Evolutionary conservation across 2,329 filamentous ascomycete species (phyloP).

Genomic region (Trichophyton schoenleinii): DNA sequence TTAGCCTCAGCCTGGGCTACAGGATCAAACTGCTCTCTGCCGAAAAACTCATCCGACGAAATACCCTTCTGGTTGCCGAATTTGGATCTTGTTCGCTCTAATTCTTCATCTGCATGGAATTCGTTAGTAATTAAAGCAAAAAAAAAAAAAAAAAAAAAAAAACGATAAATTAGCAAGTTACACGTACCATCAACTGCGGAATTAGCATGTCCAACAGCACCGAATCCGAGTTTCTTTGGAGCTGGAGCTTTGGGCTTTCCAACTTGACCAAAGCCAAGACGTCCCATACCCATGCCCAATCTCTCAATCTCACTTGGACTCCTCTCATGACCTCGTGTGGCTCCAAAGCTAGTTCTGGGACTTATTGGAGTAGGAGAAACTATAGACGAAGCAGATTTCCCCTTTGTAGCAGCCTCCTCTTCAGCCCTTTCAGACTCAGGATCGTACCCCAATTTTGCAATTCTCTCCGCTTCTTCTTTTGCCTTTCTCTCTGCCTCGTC

Average conservation of each 20-base stretch:
- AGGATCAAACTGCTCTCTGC: conserved; percentile 75
- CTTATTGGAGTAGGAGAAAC: conserved; percentile 65
- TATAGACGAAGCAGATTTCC: conserved; percentile 48
- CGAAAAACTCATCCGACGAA: conserved; percentile 96
- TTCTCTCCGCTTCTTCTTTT: conserved; percentile 91
- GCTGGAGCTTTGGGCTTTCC: conserved; percentile 50
- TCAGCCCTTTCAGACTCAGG: conserved; percentile 65
- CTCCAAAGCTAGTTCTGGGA: conserved; percentile 47
- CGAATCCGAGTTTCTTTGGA: conserved; percentile 77
- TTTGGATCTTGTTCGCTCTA: conserved; percentile 73
- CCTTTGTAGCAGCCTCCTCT: conserved; percentile 21
- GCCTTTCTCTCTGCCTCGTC: conserved; percentile 95
- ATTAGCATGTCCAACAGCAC: conserved; percentile 66
- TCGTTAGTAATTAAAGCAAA: conserved; percentile 10
- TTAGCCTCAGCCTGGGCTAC: conserved; percentile 74
- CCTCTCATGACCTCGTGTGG: conserved; percentile 41
- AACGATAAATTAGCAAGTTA: not conserved
- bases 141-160: conserved; percentile 5
- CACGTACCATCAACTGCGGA: conserved; percentile 53
- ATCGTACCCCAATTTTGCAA: conserved; percentile 90
- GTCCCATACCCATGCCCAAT: conserved; percentile 74
- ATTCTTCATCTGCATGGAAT: conserved; percentile 49
- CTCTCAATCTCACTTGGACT: conserved; percentile 70
- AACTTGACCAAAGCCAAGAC: conserved; percentile 80
- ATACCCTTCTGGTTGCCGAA: conserved; percentile 92